Evolutionary conservation across 768 basidiomycete species (phyloP), one percentile per base, ranked within the genome.

Genomic region (Pisolithus microcarpus): DNA sequence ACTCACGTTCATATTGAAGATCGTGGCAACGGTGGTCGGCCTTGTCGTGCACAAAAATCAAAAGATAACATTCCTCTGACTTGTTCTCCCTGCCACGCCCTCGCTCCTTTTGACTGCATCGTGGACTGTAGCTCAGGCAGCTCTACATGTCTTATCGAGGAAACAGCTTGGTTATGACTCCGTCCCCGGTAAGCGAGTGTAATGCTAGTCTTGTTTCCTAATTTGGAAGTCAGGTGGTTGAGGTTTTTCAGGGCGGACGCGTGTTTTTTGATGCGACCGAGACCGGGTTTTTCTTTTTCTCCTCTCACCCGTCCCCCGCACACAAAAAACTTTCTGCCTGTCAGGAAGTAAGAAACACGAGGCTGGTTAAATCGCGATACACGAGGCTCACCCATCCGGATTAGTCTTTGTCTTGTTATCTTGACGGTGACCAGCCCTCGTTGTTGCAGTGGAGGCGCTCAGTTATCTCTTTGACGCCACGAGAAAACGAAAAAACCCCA

Each of bases 291-390:
- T 49, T 56, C 49, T 34, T 61, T 64, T 48, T 44, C 50, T 59
- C 55, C 57, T 56, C 53, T 56, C 26, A 26, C 26, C 26, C 26
- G 26, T 26, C 53, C 56, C 62, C 47, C 54, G n/a, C 45, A 13
- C 19, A 16, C 4, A 28, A 43, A 23, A 43, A 28, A 56, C 57
- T 59, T 60, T 59, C 54, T 61, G 58, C 59, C 55, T 57, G 63
- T 63, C 42, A 61, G 65, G 68, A 70, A 74, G 72, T 65, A 64
- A 71, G 67, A 65, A 57, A 70, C 76, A 77, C 76, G 76, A 77
- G 75, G 75, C 70, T 44, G 59, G 64, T 58, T 56, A 63, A 23
- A 64, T 65, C 64, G 58, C 64, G 58, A 58, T 60, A 67, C 75
- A 77, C 76, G 75, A 77, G 75, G 75, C 73, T 59, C 61, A 67